phyloP scores from a whole-genome alignment of 2,329 filamentous ascomycete genomes.

The Chaetomium sp. region DNA sequence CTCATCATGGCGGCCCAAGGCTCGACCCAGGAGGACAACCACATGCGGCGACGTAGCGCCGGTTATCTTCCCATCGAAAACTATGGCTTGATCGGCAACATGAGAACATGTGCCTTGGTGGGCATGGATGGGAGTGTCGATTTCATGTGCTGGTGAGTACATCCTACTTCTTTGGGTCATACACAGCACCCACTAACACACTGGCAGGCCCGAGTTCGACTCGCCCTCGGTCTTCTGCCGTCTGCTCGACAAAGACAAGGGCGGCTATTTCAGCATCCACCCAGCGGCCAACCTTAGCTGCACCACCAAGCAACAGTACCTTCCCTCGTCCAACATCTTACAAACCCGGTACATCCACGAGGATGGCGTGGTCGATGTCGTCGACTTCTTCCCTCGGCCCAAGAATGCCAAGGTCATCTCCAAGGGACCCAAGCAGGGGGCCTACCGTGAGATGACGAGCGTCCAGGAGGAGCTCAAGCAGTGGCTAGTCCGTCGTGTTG shows the following conservation, averaged over 20 bases:
- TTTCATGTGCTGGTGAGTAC: slow-evolving; percentile 64
- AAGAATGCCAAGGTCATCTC: slow-evolving; percentile 49
- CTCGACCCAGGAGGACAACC: slow-evolving; percentile 25
- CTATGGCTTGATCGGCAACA: slow-evolving; percentile 75
- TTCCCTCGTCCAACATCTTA: slow-evolving; percentile 67
- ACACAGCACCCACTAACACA: background rate
- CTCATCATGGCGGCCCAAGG: slow-evolving; percentile 30
- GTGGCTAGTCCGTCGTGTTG: slow-evolving; percentile 64
- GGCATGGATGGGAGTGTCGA: slow-evolving; percentile 69
- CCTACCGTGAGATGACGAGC: slow-evolving; percentile 46
- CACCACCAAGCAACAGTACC: slow-evolving; percentile 72
- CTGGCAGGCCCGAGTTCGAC: slow-evolving; percentile 65
- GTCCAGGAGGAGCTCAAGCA: slow-evolving; percentile 60
- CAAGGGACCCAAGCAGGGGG: slow-evolving; percentile 41
- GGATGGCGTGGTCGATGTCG: slow-evolving; percentile 63
- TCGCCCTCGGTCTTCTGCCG: slow-evolving; percentile 70
- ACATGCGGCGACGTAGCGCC: slow-evolving; percentile 29
- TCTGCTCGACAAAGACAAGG: slow-evolving; percentile 66
- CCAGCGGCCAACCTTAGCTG: slow-evolving; percentile 44
- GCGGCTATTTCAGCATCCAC: slow-evolving; percentile 66
- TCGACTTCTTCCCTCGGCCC: slow-evolving; percentile 71
- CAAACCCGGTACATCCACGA: slow-evolving; percentile 74
- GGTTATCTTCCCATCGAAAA: slow-evolving; percentile 62
- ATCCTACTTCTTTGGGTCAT: background rate
- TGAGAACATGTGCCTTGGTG: slow-evolving; percentile 70